Evolutionary conservation across 1,139 yeast species (phyloP).

Genomic region (Wickerhamomyces sp.): DNA sequence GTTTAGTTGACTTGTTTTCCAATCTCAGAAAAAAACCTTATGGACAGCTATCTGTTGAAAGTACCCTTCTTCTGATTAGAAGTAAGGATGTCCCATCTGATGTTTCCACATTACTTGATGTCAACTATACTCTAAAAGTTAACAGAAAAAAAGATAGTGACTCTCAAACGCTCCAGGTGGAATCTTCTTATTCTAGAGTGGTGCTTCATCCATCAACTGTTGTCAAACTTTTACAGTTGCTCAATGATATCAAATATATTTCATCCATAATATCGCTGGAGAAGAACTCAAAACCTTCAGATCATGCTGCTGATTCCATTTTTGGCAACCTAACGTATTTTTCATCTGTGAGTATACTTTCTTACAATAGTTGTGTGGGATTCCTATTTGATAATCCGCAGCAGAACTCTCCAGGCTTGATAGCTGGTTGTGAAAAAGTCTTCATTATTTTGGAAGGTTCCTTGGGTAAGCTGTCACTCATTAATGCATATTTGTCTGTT

Average conservation of each 20-base stretch:
- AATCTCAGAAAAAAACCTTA: constrained; percentile 6
- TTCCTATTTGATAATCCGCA: constrained; percentile 56
- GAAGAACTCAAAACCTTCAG: neutral
- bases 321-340: constrained; percentile 25
- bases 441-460: constrained; percentile 58
- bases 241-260: constrained; percentile 8
- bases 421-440: constrained; percentile 68
- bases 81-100: constrained; percentile 24
- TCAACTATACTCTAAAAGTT: constrained; percentile 32
- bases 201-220: constrained; percentile 52
- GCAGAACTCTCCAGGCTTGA: constrained; percentile 50
- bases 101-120: constrained; percentile 37
- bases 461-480: constrained; percentile 61
- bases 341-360: constrained; percentile 52
- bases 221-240: constrained; percentile 35
- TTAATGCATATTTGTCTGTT: constrained; percentile 60
- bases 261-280: constrained; percentile 5
- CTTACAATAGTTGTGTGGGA: constrained; percentile 68
- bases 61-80: constrained; percentile 24
- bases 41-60: constrained; percentile 17
- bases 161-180: constrained; percentile 51
- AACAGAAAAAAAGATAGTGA: constrained; percentile 28
- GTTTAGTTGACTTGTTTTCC: constrained; percentile 8
- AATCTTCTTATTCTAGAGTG: constrained; percentile 53
- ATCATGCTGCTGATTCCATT: neutral